Evolutionary conservation across 495 filamentous ascomycete species (phyloP).

Genomic region (Corynascus novoguineensis): DNA sequence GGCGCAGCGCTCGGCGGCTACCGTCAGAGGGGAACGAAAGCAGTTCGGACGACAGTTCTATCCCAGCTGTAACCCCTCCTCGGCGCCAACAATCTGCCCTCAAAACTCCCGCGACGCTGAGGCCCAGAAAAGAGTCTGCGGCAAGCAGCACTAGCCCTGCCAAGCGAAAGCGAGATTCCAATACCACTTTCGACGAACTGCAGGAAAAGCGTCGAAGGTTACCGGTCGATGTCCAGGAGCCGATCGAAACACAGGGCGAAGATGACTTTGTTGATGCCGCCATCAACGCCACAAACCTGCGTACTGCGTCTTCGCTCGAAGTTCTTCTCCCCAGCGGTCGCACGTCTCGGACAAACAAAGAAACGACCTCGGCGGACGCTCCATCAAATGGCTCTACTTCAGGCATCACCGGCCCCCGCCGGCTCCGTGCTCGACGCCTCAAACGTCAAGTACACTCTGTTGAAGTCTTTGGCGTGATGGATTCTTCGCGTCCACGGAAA

Average conservation of each 20-base stretch:
- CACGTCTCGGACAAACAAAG: too few species aligned
- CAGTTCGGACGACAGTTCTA: neutral
- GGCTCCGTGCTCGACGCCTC: neutral
- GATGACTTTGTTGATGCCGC: slow-evolving; percentile 3
- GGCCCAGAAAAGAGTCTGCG: neutral
- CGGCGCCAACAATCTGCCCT: neutral
- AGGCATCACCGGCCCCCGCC: neutral
- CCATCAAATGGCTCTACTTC: neutral
- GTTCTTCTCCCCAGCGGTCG: neutral
- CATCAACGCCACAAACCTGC: neutral
- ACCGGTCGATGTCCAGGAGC: neutral
- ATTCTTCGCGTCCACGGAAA: neutral
- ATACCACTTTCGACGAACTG: neutral
- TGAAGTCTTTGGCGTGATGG: neutral
- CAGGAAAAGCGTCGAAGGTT: neutral
- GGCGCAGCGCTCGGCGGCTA: neutral
- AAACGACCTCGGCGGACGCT: neutral
- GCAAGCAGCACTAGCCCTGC: neutral
- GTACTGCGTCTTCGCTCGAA: neutral
- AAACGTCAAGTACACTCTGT: neutral
- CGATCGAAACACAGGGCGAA: slow-evolving; percentile 4
- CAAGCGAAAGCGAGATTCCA: neutral
- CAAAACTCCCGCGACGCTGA: neutral
- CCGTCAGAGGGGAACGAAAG: neutral
- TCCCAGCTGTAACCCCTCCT: neutral